phyloP scores from a whole-genome alignment of 352 stramenopile species.

The Hyaloperonospora arabidopsidis region DNA sequence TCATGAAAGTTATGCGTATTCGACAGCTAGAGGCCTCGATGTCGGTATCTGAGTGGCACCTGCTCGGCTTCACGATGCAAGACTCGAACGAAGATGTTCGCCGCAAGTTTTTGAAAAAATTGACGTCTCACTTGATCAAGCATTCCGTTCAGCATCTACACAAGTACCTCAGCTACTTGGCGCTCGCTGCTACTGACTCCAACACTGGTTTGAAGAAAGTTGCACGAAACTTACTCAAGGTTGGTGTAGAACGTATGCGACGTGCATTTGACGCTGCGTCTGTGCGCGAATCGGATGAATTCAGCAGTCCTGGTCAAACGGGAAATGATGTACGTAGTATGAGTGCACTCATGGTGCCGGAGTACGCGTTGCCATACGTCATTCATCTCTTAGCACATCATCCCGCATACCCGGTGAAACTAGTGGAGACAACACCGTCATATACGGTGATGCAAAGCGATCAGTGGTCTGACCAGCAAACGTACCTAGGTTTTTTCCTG shows the following conservation, averaged over 20 bases:
- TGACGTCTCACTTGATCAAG: slow-evolving; percentile 68
- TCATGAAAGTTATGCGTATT: slow-evolving; percentile 66
- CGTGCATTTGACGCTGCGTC: slow-evolving; percentile 56
- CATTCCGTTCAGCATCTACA: slow-evolving; percentile 49
- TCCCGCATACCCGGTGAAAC: slow-evolving; percentile 47
- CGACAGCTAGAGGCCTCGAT: slow-evolving; percentile 43
- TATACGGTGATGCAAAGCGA: slow-evolving; percentile 22
- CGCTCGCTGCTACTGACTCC: slow-evolving; percentile 51
- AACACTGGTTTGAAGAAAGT: slow-evolving; percentile 48
- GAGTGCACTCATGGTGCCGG: slow-evolving; percentile 66
- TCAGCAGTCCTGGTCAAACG: slow-evolving; percentile 10
- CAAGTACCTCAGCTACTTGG: slow-evolving; percentile 78
- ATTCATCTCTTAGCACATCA: slow-evolving; percentile 80
- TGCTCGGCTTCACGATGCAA: slow-evolving; percentile 67
- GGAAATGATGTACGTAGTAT: slow-evolving; percentile 5
- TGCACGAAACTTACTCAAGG: slow-evolving; percentile 37
- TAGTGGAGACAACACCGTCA: slow-evolving; percentile 28
- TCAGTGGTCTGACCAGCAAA: slow-evolving; percentile 55
- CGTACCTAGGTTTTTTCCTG: slow-evolving; percentile 63
- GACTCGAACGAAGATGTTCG: slow-evolving; percentile 71
- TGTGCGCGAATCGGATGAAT: slow-evolving; percentile 15
- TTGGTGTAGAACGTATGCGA: slow-evolving; percentile 69
- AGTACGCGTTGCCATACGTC: slow-evolving; percentile 75
- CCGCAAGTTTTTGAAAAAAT: slow-evolving; percentile 58
- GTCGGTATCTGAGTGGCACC: slow-evolving; percentile 59